Evolutionary conservation across 2,329 filamentous ascomycete species (phyloP).

Genomic region (Exophiala dermatitidis): DNA sequence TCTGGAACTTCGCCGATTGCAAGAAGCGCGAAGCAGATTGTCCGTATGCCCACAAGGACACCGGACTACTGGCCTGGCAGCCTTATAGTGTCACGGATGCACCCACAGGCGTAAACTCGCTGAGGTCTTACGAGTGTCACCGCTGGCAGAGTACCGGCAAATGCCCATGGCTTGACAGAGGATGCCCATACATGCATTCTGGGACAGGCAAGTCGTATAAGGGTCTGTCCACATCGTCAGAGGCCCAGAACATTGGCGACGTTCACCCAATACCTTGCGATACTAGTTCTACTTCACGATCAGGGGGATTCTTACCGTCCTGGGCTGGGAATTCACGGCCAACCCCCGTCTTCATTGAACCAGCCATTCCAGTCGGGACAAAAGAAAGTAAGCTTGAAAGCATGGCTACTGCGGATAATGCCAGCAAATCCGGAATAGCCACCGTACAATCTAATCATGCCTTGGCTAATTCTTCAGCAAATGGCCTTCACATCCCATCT

Average conservation of each 20-base stretch:
- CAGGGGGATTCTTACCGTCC: neutral
- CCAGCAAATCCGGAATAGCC: neutral
- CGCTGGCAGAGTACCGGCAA: conserved; percentile 1
- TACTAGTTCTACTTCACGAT: neutral
- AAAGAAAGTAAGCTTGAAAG: neutral
- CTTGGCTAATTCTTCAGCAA: neutral
- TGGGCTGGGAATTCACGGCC: neutral
- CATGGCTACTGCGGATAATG: neutral
- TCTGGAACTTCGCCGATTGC: conserved; percentile 1
- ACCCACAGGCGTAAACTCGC: conserved; percentile 1
- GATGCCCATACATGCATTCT: conserved; percentile 10
- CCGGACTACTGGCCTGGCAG: conserved; percentile 15
- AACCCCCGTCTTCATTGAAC: neutral
- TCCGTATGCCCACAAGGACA: conserved; percentile 14
- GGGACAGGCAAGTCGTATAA: conserved; percentile 1
- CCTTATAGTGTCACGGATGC: neutral
- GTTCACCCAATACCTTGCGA: neutral
- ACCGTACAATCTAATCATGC: neutral
- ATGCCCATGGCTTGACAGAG: neutral
- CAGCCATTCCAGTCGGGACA: neutral
- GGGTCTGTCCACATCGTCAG: neutral
- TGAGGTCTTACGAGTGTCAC: conserved; percentile 12
- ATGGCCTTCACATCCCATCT: neutral
- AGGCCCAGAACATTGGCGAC: neutral
- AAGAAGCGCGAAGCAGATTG: neutral